Evolutionary conservation across 164 flowering plant genomes (phyloP).

Genomic region (Chimonanthus praecox): DNA sequence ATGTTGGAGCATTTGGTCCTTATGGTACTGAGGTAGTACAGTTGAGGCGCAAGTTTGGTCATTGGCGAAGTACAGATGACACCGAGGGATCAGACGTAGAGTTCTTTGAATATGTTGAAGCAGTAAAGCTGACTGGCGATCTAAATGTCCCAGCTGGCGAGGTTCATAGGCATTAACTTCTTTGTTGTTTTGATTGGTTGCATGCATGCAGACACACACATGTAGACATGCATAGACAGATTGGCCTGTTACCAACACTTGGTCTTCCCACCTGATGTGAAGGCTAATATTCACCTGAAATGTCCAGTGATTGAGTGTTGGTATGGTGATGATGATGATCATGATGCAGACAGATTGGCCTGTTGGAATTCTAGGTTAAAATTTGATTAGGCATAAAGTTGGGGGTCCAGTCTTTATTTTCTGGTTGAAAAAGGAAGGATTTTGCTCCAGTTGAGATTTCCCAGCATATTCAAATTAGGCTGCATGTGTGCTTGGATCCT

Average conservation of each 20-base stretch:
- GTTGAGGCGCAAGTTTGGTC: conserved; percentile 81
- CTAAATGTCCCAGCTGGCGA: conserved; percentile 96
- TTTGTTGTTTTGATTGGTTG: neutral
- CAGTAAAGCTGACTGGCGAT: conserved; percentile 93
- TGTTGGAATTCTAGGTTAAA: neutral
- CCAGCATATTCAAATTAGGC: neutral
- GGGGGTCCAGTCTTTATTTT: neutral
- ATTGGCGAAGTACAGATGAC: conserved; percentile 53
- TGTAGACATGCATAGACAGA: too few relatives aligned
- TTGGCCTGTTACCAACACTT: too few relatives aligned
- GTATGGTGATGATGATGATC: too few relatives aligned
- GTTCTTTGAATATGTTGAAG: conserved; percentile 95
- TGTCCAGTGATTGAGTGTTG: too few relatives aligned
- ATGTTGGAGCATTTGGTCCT: conserved; percentile 95
- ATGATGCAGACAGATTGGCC: too few relatives aligned
- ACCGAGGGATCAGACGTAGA: conserved; percentile 52
- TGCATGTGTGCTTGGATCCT: neutral
- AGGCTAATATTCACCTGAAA: too few relatives aligned
- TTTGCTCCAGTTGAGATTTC: neutral
- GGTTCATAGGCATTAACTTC: conserved; percentile 34
- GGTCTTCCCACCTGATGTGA: too few relatives aligned
- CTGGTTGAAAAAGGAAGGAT: neutral
- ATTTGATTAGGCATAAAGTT: neutral
- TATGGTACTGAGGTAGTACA: conserved; percentile 93
- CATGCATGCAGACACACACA: too few relatives aligned